Percentiles rank a stretch among this genome's conserved stretches.
Evolutionary conservation across 2,329 filamentous ascomycete genomes (phyloP).

Genomic region (Aspergillus novofumigatus): DNA sequence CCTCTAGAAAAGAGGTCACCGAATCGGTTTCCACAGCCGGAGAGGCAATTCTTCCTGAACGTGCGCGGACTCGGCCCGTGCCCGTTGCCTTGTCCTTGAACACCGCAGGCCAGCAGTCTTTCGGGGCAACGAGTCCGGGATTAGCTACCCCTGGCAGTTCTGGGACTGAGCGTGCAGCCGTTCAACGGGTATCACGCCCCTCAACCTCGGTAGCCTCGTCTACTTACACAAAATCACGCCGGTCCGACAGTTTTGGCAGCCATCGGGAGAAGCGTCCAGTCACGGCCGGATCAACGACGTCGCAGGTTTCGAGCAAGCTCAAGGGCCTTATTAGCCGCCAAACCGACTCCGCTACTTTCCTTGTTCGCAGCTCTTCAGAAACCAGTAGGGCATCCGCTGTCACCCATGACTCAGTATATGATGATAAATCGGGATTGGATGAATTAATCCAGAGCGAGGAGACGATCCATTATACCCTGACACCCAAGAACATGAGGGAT

Average conservation of each 20-base stretch:
- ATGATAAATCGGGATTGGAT: constrained; percentile 67
- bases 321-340: constrained; percentile 39
- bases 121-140: constrained; percentile 15
- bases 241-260: constrained; percentile 39
- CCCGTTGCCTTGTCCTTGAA: constrained; percentile 23
- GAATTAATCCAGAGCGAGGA: constrained; percentile 77
- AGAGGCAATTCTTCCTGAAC: constrained; percentile 25
- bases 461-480: constrained; percentile 78
- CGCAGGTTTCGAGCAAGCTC: constrained; percentile 38
- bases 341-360: constrained; percentile 25
- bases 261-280: constrained; percentile 35
- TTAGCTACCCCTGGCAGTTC: constrained; percentile 20
- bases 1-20: constrained; percentile 13
- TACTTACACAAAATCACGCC: constrained; percentile 25
- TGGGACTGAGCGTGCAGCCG: constrained; percentile 35
- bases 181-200: constrained; percentile 38
- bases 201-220: constrained; percentile 25
- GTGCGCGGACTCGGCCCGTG: constrained; percentile 23
- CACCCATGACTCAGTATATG: constrained; percentile 31
- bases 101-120: constrained; percentile 20
- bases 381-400: constrained; percentile 26
- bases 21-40: constrained; percentile 26
- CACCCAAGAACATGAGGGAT: constrained; percentile 72
- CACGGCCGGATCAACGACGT: constrained; percentile 38
- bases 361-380: constrained; percentile 35